These are phyloP conservation scores for Pseudocercospora eumusae DNA, from an alignment of 2,329 filamentous ascomycete genomes.

Conservation along the genomic window DNA sequence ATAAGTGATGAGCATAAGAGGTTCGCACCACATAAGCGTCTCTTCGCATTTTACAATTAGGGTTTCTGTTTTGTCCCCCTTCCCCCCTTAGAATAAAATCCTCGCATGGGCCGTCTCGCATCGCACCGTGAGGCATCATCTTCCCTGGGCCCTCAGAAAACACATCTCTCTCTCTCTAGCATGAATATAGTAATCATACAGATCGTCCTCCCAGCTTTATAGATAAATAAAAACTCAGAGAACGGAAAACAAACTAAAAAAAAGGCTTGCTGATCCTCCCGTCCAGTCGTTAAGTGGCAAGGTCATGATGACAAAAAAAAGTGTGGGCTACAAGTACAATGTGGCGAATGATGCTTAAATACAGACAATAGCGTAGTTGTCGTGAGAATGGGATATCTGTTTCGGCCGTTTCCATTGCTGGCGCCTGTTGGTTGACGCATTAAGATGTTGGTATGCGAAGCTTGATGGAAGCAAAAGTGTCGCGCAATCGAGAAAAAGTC, in stretches of 20 bases:
- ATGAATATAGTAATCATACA: constrained; percentile 1
- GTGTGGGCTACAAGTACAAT: background rate
- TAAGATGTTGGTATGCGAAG: constrained; percentile 1
- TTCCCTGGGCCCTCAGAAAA: background rate
- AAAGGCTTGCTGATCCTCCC: constrained; percentile 1
- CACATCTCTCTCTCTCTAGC: background rate
- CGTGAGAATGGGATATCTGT: constrained; percentile 2
- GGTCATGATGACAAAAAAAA: constrained; percentile 8
- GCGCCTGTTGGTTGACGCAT: background rate
- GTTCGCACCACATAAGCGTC: background rate
- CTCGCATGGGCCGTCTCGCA: constrained; percentile 5
- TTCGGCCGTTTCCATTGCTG: constrained; percentile 3
- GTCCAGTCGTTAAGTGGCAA: constrained; percentile 4
- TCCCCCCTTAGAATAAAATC: no score
- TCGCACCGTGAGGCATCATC: constrained; percentile 7
- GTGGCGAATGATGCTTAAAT: constrained; percentile 2
- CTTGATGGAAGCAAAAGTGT: background rate
- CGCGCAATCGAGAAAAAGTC: constrained; percentile 1
- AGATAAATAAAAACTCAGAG: no score
- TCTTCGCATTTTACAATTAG: constrained; percentile 6
- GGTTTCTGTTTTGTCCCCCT: constrained; percentile 8
- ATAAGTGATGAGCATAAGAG: background rate
- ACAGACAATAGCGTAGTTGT: constrained; percentile 8
- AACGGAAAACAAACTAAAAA: no score
- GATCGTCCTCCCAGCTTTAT: constrained; percentile 1